A percentile compares a stretch with the other conserved stretches of the same genome.
Evolutionary conservation across 768 basidiomycete species (phyloP).

Genomic region (Leucosporidium yakuticum): DNA sequence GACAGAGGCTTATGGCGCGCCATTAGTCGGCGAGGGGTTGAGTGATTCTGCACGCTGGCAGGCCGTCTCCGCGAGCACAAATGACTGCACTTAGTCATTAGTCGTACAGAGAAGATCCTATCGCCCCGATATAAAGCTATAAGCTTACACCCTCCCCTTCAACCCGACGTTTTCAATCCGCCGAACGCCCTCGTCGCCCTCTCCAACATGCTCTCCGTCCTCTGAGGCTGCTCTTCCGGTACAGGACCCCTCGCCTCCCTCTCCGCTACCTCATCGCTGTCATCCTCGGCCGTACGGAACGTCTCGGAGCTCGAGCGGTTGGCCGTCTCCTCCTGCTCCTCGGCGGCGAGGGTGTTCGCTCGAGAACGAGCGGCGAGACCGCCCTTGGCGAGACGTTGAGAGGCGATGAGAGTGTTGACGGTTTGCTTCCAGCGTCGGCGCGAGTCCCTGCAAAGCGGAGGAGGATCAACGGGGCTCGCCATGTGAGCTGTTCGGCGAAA

Average conservation of each 20-base stretch:
- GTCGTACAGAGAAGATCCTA: no score
- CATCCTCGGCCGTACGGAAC: slow-evolving; percentile 30
- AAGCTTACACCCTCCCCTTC: no score
- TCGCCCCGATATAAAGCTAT: no score
- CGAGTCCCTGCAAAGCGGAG: neutral
- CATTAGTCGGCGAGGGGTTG: no score
- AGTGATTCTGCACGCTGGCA: no score
- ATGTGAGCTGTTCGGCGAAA: neutral
- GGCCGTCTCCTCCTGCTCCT: neutral
- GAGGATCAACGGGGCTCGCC: neutral
- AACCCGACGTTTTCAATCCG: neutral
- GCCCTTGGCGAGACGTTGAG: slow-evolving; percentile 15
- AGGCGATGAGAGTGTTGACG: slow-evolving; percentile 51
- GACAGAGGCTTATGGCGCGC: no score
- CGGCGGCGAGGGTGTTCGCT: neutral
- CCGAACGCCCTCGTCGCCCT: neutral
- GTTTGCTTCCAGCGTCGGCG: slow-evolving; percentile 59
- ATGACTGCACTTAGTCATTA: no score
- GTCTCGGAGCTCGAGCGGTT: slow-evolving; percentile 1
- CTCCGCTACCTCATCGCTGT: neutral
- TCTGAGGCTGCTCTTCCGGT: no score
- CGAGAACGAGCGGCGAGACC: slow-evolving; percentile 1
- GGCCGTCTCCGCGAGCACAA: no score
- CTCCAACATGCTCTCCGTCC: neutral
- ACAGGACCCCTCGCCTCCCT: neutral